Evolutionary conservation across 139 green algal genomes (phyloP), one percentile per base, ranked within the genome.

Genomic region (Coelastrella sp.): DNA sequence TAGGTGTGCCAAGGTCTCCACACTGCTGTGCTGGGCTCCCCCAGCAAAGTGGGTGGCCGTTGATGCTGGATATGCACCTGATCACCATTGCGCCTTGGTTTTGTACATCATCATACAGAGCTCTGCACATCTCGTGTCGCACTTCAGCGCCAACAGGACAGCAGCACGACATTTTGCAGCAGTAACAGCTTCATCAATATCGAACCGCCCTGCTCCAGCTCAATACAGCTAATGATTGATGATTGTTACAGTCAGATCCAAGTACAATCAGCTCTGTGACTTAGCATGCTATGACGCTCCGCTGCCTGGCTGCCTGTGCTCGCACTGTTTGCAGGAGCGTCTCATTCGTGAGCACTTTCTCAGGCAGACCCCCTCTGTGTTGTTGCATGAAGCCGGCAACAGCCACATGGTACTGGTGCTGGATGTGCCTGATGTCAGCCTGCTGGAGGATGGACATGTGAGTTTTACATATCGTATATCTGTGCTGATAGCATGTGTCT

Each of bases 311-410:
- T 73, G 54, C 83, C 32, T 14, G 22, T 79, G 22, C n/a, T 73
- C 13, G 16, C 3, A 16, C 47, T 66, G 16, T 57, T 68, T 77
- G 73, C 85, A 90, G 85, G 85, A 90, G 85, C 23, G 23, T 1
- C 5, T 90, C 3, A 60, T 90, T 47, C 85, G 85, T 71, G 73
- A 90, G 58, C 85, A 90, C 74, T 90, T 90, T 14, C 74, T 90
- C 73, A 23, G 20, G 11, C 85, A 90, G 85, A 60, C 58, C 14
- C 56, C 85, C 5, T 13, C 32, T 7, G 58, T 90, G 85, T 7
- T 83, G 73, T 73, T 90, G 85, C 73, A 83, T n/a, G 58, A 20
- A 3, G 85, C 73, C 17, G 16, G 5, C 7, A 32, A 90, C 59
- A 23, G 14, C 14, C 17, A 17, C 20, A 22, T 90, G 17, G n/a